phyloP scores from a whole-genome alignment of 2,329 filamentous ascomycete species.

The Pseudocercospora crystallina region DNA sequence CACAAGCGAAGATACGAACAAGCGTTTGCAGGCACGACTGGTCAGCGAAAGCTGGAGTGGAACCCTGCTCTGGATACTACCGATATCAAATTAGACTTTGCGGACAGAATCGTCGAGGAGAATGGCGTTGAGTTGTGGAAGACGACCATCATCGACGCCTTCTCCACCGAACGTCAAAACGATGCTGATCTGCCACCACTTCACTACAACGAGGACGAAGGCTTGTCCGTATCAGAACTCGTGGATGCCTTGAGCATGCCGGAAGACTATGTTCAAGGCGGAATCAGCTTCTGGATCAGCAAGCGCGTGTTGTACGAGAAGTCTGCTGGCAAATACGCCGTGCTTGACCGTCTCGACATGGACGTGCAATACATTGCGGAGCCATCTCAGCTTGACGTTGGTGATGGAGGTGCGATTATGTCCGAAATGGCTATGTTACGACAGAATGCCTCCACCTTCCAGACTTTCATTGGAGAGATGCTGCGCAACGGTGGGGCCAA shows the following conservation, averaged over 20 bases:
- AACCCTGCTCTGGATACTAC: constrained; percentile 76
- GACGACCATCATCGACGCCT: constrained; percentile 82
- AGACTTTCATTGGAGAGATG: constrained; percentile 93
- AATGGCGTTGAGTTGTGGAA: constrained; percentile 80
- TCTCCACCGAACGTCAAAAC: constrained; percentile 48
- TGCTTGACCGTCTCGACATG: constrained; percentile 64
- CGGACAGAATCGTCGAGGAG: constrained; percentile 70
- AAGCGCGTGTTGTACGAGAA: constrained; percentile 64
- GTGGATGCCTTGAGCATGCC: constrained; percentile 66
- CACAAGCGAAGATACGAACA: constrained; percentile 70
- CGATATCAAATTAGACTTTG: constrained; percentile 72
- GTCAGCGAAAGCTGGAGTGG: constrained; percentile 85
- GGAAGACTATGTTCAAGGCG: constrained; percentile 66
- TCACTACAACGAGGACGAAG: constrained; percentile 12
- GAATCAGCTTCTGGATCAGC: constrained; percentile 70
- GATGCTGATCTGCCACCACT: constrained; percentile 33
- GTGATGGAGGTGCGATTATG: constrained; percentile 50
- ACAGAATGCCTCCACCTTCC: constrained; percentile 74
- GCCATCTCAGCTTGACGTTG: constrained; percentile 37
- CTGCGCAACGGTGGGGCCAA: constrained; percentile 71
- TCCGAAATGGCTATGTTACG: constrained; percentile 60
- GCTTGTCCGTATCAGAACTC: constrained; percentile 45
- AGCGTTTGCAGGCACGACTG: constrained; percentile 77
- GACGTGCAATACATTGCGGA: constrained; percentile 25
- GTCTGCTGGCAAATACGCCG: constrained; percentile 56